These are phyloP conservation scores for Cryptosporidium muris DNA, from an alignment of 169 alveolate genomes.

Conservation along the genomic window DNA sequence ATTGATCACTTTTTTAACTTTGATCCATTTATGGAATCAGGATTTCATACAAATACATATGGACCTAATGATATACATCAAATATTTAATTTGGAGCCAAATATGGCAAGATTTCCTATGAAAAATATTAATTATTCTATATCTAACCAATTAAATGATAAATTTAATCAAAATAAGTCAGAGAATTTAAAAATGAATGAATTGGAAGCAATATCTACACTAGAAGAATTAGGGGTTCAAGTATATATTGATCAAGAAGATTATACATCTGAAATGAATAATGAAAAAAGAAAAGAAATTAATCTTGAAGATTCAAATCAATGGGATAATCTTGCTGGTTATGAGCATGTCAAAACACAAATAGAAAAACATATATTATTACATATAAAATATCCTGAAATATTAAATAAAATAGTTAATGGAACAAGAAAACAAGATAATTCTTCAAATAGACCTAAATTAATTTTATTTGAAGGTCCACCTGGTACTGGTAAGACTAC, in stretches of 20 bases:
- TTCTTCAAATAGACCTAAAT: conserved; percentile 85
- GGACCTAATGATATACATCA: too few species aligned
- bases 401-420: conserved; percentile 82
- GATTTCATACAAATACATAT: too few species aligned
- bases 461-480: conserved; percentile 90
- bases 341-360: conserved; percentile 83
- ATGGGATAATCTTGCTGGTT: conserved; percentile 88
- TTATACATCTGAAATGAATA: too few species aligned
- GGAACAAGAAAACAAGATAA: conserved; percentile 82
- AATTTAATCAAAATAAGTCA: background rate
- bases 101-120: background rate
- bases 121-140: background rate
- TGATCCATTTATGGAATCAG: too few species aligned
- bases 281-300: background rate
- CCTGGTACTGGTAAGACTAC: conserved; percentile 93
- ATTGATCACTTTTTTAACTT: too few species aligned
- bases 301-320: background rate
- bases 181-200: background rate
- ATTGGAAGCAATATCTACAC: background rate
- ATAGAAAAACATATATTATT: conserved; percentile 87
- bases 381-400: conserved; percentile 83
- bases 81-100: too few species aligned
- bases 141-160: background rate
- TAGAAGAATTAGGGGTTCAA: conserved; percentile 58
- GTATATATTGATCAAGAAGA: conserved; percentile 16